Evolutionary conservation across 176 grass and related monocot species (phyloP), one percentile per base, ranked within the genome.

Genomic region (Zizania latifolia): DNA sequence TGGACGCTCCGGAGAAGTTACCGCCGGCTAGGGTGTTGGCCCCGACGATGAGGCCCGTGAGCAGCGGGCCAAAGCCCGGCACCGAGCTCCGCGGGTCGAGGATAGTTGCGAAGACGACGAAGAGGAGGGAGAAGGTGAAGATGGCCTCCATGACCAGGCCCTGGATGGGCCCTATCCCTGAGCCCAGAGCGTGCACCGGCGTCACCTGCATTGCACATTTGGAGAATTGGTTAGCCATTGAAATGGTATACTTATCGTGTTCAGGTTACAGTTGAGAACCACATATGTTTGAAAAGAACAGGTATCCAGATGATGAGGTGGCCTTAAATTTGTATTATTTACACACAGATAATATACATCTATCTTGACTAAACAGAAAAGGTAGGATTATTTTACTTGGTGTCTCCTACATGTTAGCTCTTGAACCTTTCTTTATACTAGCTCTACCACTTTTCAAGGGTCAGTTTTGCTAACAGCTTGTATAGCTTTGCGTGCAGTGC

Each of bases 101-200:
- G 78, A 99, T 94, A 19, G 92, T 99, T 12, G 84, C 89, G 81
- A 94, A 94, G 50, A 93, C 87, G 2, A 92, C 71, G 82, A 99
- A 99, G 43, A 99, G 91, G 28, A 99, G 84, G 36, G 91, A 94
- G 84, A 99, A 99, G 50, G 95, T 99, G 69, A 99, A 79, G 36
- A 99, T 81, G 14, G 88, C 57, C 78, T 99, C 95, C 89, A 99
- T 94, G 15, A 94, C 70, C 59, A 99, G 48, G 14, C 95, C 95
- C 34, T 99, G 95, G 4, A 99, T 11, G 17, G 89, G 73, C 2
- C 76, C 59, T 23, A 94, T 88, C 22, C 86, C 95, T 0, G 50
- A 31, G 28, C 86, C 89, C 16, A 99, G 76, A 15, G 84, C 56
- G 68, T 99, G 95, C 71, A 97, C 86, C 4, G 94, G 94, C 3